Conservation (phyloP, 2,329 filamentous ascomycete species). For the Magnaporthiopsis incrustans region DNA sequence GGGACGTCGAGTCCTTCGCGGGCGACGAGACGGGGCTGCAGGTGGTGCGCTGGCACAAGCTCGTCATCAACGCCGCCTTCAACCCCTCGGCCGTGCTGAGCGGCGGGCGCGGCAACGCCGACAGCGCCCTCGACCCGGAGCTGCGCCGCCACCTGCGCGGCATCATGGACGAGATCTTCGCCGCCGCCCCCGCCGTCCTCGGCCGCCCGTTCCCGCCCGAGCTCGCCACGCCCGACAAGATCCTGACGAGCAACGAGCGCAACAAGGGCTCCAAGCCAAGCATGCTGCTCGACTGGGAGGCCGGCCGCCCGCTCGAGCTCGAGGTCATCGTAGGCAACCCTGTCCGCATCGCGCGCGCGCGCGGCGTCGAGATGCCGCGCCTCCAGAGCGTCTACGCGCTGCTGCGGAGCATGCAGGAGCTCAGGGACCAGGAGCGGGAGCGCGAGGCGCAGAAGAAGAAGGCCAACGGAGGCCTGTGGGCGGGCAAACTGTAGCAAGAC, state of each 20-base stretch:
- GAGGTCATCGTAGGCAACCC: conserved; percentile 68
- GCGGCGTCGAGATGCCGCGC: conserved; percentile 57
- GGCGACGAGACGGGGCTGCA: conserved; percentile 56
- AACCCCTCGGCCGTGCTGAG: conserved; percentile 64
- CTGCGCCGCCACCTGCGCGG: conserved; percentile 52
- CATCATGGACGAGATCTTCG: conserved; percentile 63
- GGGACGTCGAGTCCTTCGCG: conserved; percentile 53
- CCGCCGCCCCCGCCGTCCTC: conserved; percentile 54
- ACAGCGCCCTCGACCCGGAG: conserved; percentile 56
- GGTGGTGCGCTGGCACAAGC: conserved; percentile 67
- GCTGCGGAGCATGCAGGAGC: conserved; percentile 51
- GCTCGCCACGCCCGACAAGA: conserved; percentile 55
- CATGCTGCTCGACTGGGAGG: conserved; percentile 66
- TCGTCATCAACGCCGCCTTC: conserved; percentile 69
- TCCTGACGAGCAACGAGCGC: conserved; percentile 53
- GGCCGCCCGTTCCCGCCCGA: conserved; percentile 50
- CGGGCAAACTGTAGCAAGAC: conserved; percentile 26
- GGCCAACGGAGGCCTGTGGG: conserved; percentile 1
- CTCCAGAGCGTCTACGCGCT: conserved; percentile 61
- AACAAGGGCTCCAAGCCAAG: conserved; percentile 57
- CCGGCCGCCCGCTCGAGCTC: conserved; percentile 56
- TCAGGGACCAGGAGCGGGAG: conserved; percentile 33
- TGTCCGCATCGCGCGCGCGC: conserved; percentile 53
- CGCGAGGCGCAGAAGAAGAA: conserved; percentile 31
- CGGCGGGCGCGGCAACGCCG: conserved; percentile 55